phyloP scores from a whole-genome alignment of 2,329 filamentous ascomycete genomes.

The Arthrobotrys sinensis region DNA sequence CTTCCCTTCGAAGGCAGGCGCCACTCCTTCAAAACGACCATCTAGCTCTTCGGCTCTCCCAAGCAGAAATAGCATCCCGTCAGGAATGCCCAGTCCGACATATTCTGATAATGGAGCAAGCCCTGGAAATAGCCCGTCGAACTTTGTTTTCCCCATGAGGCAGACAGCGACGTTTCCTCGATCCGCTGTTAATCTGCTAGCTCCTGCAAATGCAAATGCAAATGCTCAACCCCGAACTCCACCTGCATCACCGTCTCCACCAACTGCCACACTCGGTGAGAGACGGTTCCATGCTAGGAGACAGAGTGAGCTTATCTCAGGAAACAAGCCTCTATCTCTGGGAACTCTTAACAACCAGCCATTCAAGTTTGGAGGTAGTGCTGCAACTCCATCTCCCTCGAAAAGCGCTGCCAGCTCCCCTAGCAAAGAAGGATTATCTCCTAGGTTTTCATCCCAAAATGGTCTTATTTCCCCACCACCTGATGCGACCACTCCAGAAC shows the following conservation, averaged over 20 bases:
- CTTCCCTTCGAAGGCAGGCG: constrained; percentile 37
- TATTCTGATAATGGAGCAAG: constrained; percentile 53
- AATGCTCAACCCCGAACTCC: constrained; percentile 42
- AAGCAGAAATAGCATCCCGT: constrained; percentile 28
- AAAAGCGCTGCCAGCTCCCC: constrained; percentile 45
- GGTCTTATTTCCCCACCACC: constrained; percentile 56
- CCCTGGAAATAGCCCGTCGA: constrained; percentile 46
- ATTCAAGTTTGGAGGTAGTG: constrained; percentile 50
- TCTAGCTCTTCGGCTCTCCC: constrained; percentile 51
- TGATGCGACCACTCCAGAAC: constrained; percentile 32
- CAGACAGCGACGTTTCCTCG: constrained; percentile 48
- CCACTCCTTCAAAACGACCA: constrained; percentile 44
- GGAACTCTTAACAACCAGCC: constrained; percentile 48
- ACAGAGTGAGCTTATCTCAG: constrained; percentile 48
- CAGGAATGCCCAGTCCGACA: constrained; percentile 56
- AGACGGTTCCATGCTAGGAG: constrained; percentile 54
- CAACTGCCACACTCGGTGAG: constrained; percentile 47
- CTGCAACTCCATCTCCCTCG: constrained; percentile 25
- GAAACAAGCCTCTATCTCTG: constrained; percentile 47
- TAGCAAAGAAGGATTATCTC: constrained; percentile 44
- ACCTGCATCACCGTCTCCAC: constrained; percentile 51
- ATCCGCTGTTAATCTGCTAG: constrained; percentile 40
- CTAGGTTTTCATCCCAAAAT: constrained; percentile 50
- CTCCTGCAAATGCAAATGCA: constrained; percentile 21
- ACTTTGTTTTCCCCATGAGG: constrained; percentile 54